These are phyloP conservation scores for Microdochium trichocladiopsis DNA, from an alignment of 2,329 filamentous ascomycete species.

Conservation along the genomic window DNA sequence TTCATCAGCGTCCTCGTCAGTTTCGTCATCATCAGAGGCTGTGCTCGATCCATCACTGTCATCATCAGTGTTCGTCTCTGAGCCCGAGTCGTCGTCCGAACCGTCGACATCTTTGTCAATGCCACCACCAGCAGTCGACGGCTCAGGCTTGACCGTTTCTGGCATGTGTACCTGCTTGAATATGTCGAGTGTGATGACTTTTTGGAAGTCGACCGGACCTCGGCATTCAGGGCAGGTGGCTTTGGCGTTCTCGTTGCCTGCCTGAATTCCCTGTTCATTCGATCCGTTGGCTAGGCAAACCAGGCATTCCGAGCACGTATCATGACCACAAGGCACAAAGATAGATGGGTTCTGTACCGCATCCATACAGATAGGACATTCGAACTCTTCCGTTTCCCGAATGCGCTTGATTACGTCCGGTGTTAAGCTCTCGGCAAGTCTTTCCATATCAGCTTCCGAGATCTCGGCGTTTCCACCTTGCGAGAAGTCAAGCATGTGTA, in stretches of 20 bases:
- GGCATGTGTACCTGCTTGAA: conserved; percentile 70
- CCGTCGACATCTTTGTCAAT: conserved; percentile 19
- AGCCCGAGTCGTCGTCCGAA: conserved; percentile 28
- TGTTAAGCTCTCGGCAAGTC: conserved; percentile 48
- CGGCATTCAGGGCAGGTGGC: conserved; percentile 74
- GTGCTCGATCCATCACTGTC: conserved; percentile 11
- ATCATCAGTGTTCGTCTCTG: conserved; percentile 24
- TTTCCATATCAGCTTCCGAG: conserved; percentile 30
- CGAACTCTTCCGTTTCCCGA: conserved; percentile 51
- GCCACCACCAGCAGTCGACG: not conserved
- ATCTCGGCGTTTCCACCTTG: conserved; percentile 35
- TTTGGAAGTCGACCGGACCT: conserved; percentile 54
- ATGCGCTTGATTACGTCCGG: conserved; percentile 59
- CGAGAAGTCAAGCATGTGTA: conserved; percentile 40
- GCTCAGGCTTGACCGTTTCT: conserved; percentile 26
- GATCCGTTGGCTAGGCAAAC: conserved; percentile 58
- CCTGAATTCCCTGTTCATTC: conserved; percentile 42
- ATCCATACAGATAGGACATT: conserved; percentile 81
- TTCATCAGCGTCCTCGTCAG: conserved; percentile 26
- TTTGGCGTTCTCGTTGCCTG: conserved; percentile 49
- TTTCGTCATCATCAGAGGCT: conserved; percentile 2
- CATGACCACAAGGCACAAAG: conserved; percentile 78
- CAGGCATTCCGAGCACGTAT: conserved; percentile 72
- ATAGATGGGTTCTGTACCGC: conserved; percentile 67
- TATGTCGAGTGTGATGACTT: conserved; percentile 64